Evolutionary conservation across 148 eudicot genomes (phyloP).

Genomic region (Oxyria digyna): DNA sequence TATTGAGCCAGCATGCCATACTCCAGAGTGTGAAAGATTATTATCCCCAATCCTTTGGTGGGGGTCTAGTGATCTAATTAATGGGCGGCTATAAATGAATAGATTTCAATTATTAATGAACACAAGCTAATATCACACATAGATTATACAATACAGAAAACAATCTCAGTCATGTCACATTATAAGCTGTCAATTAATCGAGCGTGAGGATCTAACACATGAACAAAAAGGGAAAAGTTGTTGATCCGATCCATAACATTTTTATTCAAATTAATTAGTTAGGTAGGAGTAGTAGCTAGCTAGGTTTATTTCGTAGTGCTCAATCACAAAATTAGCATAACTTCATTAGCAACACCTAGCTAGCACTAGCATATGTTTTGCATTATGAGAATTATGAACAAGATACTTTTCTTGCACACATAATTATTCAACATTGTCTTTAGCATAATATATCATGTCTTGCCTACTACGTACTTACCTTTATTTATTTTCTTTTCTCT

Average conservation of each 20-base stretch:
- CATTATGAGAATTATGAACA: neutral
- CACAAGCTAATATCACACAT: neutral
- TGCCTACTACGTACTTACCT: no score
- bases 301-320: no score
- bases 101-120: neutral
- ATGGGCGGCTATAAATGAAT: neutral
- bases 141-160: neutral
- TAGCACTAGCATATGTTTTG: no score
- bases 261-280: neutral
- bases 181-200: neutral
- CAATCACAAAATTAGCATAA: neutral
- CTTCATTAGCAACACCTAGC: neutral
- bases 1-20: no score
- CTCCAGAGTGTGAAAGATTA: no score
- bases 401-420: neutral
- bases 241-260: neutral
- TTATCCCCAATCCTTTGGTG: no score
- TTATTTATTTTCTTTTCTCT: no score
- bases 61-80: neutral
- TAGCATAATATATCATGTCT: neutral
- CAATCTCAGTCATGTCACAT: neutral
- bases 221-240: neutral
- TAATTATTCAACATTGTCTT: neutral
- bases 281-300: neutral
- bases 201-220: neutral